phyloP scores from a whole-genome alignment of 2,329 filamentous ascomycete species.

The Colletotrichum echinochloae region DNA sequence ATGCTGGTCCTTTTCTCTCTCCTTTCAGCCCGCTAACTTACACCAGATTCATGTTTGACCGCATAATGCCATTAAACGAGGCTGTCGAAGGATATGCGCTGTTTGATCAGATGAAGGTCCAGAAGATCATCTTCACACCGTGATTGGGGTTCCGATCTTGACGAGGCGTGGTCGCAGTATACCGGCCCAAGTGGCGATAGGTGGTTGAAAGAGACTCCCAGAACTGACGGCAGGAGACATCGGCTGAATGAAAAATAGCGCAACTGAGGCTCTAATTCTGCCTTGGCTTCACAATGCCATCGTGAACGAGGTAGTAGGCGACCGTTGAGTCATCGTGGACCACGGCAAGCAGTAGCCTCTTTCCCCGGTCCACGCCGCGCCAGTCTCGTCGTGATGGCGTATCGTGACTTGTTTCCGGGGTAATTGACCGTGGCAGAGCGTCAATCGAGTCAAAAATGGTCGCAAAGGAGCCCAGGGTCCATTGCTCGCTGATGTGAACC shows the following conservation, averaged over 20 bases:
- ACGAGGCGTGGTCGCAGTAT: not conserved
- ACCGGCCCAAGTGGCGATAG: not conserved
- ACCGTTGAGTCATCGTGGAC: conserved; percentile 85
- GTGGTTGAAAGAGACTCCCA: not conserved
- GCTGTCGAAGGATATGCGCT: conserved; percentile 77
- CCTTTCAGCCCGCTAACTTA: conserved; percentile 20
- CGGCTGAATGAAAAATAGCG: not conserved
- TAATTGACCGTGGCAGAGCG: conserved; percentile 50
- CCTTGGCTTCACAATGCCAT: conserved; percentile 87
- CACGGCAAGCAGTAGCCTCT: conserved; percentile 79
- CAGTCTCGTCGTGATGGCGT: conserved; percentile 53
- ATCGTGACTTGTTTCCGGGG: conserved; percentile 6
- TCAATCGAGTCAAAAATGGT: conserved; percentile 75
- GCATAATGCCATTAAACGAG: conserved; percentile 76
- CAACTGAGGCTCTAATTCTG: conserved; percentile 70
- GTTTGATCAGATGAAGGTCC: conserved; percentile 78
- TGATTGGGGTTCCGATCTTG: conserved; percentile 44
- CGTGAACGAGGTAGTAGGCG: conserved; percentile 86
- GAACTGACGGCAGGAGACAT: not conserved
- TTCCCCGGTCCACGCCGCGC: conserved; percentile 63
- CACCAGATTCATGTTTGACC: conserved; percentile 79
- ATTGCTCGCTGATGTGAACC: conserved; percentile 78
- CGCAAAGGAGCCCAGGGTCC: conserved; percentile 75
- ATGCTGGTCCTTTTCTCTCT: conserved; percentile 1
- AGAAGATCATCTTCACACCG: conserved; percentile 78